Base-by-base conservation (phyloP, 495 filamentous ascomycete species). In the Xylaria sp. region DNA sequence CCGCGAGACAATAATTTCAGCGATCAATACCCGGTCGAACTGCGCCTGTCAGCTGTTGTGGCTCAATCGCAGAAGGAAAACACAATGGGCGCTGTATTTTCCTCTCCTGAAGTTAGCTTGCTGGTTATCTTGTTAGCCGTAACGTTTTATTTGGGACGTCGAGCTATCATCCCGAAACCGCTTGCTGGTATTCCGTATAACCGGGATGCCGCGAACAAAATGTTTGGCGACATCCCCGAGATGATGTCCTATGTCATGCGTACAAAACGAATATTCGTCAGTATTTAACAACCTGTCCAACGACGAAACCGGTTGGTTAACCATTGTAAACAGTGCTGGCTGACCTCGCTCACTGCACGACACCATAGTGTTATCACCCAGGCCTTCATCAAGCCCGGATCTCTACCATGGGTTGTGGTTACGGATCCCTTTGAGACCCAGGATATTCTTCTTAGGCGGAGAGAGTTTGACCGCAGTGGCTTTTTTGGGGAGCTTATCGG, bases 101-200 rank as follows among this genome's bases (percentile, higher is more conserved):
- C 24, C 26, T 31, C 15, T 24, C 4, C 41, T 11, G 11, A 19
- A 46, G 24, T 24, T 41, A 46, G 9, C 5, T 31, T 44, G 40
- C 26, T 63, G 5, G 12, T 63, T 44, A 1, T 40, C 15, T 46
- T 63, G 8, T 41, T 63, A 4, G 61, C 24, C 12, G 9, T 44
- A 29, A 41, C 41, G 14, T 63, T 46, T 1, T 63, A 44, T 46
- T 9, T 63, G 14, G 61, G 37, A 24, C 41, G 41, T 26, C 41
- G 61, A 44, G 61, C 41, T 6, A 63, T 63, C 3, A 68, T 79
- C 1, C 77, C 77, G 1, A 75, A 74, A 53, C 80, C 80, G n/a
- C 53, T 81, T 0, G 76, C 80, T 1, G 77, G 78, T 8, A 81
- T 81, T 52, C 77, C 81, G 3, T 78, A 82, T 62, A 79, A 82